These are phyloP conservation scores for Glycyrrhiza uralensis DNA, from an alignment of 306 rosid species.

Conservation along the genomic window DNA sequence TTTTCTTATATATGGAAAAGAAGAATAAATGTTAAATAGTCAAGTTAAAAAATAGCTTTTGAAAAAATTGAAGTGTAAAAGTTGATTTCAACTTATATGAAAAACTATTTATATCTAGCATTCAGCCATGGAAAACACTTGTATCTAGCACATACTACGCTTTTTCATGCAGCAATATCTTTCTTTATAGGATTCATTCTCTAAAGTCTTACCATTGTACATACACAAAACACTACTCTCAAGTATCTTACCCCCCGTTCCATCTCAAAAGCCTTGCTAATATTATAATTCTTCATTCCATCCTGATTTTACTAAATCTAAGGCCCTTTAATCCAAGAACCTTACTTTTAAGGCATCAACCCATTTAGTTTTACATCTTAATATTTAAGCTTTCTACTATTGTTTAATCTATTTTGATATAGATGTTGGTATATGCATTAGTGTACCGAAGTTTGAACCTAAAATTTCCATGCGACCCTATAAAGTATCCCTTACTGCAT, in stretches of 20 bases:
- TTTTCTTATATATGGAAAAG: no score
- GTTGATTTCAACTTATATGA: no score
- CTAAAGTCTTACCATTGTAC: background rate
- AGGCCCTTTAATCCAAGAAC: background rate
- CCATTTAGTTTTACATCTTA: background rate
- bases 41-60: no score
- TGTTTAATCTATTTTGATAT: background rate
- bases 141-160: background rate
- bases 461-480: conserved; percentile 6
- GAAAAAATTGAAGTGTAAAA: no score
- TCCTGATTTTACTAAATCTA: background rate
- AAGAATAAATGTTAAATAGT: no score
- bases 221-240: background rate
- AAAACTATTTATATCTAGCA: no score
- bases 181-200: background rate
- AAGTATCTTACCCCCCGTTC: background rate
- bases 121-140: background rate
- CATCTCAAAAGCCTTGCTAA: background rate
- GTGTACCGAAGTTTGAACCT: background rate
- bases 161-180: background rate
- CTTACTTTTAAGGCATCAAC: background rate
- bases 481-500: background rate
- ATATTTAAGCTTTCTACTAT: background rate
- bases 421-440: background rate
- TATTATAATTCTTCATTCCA: background rate